These are phyloP conservation scores for Polyporus tsugae DNA, from an alignment of 1,284 basidiomycete genomes.

Conservation along the genomic window DNA sequence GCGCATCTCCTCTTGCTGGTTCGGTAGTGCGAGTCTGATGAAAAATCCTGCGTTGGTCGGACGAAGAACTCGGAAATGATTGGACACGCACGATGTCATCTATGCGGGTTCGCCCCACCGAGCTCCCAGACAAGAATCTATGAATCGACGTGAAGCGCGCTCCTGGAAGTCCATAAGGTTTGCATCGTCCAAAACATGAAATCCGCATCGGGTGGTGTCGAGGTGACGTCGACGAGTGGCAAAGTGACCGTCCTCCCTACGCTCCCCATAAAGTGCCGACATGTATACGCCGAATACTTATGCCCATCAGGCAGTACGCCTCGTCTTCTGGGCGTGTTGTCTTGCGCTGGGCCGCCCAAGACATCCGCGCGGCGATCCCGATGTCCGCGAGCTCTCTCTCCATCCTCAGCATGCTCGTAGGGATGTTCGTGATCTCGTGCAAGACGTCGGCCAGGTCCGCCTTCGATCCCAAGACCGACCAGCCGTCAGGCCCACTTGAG, in stretches of 20 bases:
- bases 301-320: constrained; percentile 29
- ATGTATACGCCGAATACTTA: constrained; percentile 26
- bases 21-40: background rate
- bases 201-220: background rate
- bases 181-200: background rate
- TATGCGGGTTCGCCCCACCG: background rate
- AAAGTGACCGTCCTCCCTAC: background rate
- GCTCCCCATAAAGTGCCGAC: constrained; percentile 24
- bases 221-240: background rate
- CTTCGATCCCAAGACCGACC: constrained; percentile 18
- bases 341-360: constrained; percentile 24
- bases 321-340: constrained; percentile 26
- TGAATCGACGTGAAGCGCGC: background rate
- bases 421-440: constrained; percentile 13
- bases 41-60: background rate
- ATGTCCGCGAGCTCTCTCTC: constrained; percentile 13
- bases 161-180: background rate
- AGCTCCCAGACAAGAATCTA: background rate
- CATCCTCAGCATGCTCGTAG: constrained; percentile 13
- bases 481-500: background rate
- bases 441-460: constrained; percentile 18
- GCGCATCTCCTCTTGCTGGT: background rate
- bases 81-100: background rate
- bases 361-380: constrained; percentile 27
- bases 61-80: background rate